A percentile compares a stretch with the other conserved stretches of the same genome.
These are phyloP conservation scores for Chrysophaeum taylorii DNA, from an alignment of 352 stramenopile species.

Conservation along the genomic window DNA sequence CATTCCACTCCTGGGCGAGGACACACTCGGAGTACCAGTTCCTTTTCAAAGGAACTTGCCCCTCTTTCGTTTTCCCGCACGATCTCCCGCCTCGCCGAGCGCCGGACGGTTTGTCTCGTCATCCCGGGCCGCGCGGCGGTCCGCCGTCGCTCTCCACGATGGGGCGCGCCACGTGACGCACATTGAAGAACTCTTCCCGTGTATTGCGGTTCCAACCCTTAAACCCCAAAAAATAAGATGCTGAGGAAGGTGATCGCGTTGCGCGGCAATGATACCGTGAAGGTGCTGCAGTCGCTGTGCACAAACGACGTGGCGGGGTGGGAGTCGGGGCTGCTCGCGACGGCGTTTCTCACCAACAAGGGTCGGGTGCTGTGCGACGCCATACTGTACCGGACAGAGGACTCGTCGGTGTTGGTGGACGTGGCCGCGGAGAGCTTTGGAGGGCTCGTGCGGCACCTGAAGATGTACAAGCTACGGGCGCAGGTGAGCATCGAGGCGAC, in stretches of 20 bases:
- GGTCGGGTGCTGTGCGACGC: slow-evolving; percentile 18
- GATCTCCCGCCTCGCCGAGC: too few species aligned
- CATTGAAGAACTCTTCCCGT: too few species aligned
- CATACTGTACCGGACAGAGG: slow-evolving; percentile 1
- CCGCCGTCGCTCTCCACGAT: too few species aligned
- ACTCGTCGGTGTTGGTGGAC: slow-evolving; percentile 12
- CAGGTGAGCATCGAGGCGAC: background rate
- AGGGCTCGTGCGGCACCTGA: slow-evolving; percentile 16
- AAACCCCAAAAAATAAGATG: too few species aligned
- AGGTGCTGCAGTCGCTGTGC: slow-evolving; percentile 22
- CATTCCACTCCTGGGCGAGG: too few species aligned
- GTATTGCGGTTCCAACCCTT: too few species aligned
- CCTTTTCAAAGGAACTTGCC: too few species aligned
- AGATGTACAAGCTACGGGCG: slow-evolving; percentile 22
- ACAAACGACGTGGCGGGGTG: slow-evolving; percentile 19
- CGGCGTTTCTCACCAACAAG: slow-evolving; percentile 25
- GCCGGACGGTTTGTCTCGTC: too few species aligned
- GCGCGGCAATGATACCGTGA: slow-evolving; percentile 11
- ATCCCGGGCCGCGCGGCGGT: too few species aligned
- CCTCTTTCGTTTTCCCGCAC: too few species aligned
- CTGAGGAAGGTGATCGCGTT: background rate
- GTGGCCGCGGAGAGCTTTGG: background rate
- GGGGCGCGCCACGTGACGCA: too few species aligned
- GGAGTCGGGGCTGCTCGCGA: background rate
- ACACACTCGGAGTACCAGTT: too few species aligned